Percentiles rank a stretch among this genome's conserved stretches.
Conservation (phyloP, 495 filamentous ascomycete genomes). For the Lasiosphaeris hirsuta region DNA sequence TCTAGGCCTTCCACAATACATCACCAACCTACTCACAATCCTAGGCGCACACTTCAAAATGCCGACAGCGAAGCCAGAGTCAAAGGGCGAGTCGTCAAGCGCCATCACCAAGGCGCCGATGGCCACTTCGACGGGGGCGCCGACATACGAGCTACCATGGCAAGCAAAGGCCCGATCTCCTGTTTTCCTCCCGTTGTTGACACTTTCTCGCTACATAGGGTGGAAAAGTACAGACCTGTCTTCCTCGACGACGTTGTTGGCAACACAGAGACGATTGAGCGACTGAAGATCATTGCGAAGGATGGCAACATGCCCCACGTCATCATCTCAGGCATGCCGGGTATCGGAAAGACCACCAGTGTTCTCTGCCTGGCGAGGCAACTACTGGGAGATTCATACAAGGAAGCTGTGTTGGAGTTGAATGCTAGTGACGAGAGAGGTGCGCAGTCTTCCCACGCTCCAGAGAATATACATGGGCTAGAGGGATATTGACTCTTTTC, state of each 20-base stretch:
- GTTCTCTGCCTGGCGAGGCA: slow-evolving; percentile 91
- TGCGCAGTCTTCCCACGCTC: slow-evolving; percentile 18
- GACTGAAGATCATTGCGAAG: slow-evolving; percentile 96
- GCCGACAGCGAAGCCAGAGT: slow-evolving; percentile 42
- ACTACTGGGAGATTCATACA: slow-evolving; percentile 88
- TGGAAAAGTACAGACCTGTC: slow-evolving; percentile 95
- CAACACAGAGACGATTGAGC: slow-evolving; percentile 95
- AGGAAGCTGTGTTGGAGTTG: slow-evolving; percentile 93
- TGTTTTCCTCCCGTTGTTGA: slow-evolving; percentile 1
- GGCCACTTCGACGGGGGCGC: slow-evolving; percentile 56
- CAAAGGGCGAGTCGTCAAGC: slow-evolving; percentile 70
- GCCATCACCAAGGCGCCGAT: slow-evolving; percentile 64
- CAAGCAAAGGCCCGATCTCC: slow-evolving; percentile 36
- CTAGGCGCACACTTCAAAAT: slow-evolving; percentile 23
- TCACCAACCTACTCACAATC: not conserved
- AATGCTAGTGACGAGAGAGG: slow-evolving; percentile 96
- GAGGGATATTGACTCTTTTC: not conserved
- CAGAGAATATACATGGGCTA: not conserved
- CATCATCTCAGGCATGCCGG: slow-evolving; percentile 98
- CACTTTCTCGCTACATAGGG: slow-evolving; percentile 53
- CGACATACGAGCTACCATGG: slow-evolving; percentile 90
- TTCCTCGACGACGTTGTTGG: slow-evolving; percentile 96
- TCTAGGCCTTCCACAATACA: too few relatives aligned
- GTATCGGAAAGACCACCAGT: slow-evolving; percentile 98
- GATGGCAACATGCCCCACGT: slow-evolving; percentile 99